Base-by-base conservation (phyloP, 208 protist genomes). In the Acanthamoeba royreba region DNA sequence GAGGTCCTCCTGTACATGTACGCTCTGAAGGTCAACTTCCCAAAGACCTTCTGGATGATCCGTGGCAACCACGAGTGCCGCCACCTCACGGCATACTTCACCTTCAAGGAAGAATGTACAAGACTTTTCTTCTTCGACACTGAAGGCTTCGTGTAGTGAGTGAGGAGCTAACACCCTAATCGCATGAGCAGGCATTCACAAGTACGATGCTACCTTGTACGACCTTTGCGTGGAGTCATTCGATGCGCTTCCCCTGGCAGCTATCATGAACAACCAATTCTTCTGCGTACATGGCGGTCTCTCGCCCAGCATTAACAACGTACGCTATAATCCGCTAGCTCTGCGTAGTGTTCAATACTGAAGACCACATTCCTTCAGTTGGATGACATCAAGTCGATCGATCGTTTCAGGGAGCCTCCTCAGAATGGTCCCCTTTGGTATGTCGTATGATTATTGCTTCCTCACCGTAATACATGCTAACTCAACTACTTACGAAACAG, bases 41-140 rank as follows among this genome's bases (percentile, higher is more conserved):
- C 98, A 9, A 94, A 97, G 17, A 97, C 96, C 0, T 97, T 99
- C 91, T 97, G 98, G 33, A 97, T 99, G 94, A 94, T 99, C 4
- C 97, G 99, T 90, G 99, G 99, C 52, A 99, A 99, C 96, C 99
- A 99, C 94, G 99, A 99, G 95, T 99, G 98, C 88, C 96, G 98
- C n/a, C 98, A 99, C 92, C 95, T 99, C 9, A 99, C 98, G 17
- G 98, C 98, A 28, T 99, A 99, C 95, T 99, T 99, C 94, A 99
- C 99, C 85, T 99, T 99, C 94, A 99, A 99, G 95, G 94, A 96
- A 28, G 98, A 99, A 95, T 98, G 98, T 96, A 92, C n/a, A 89
- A n/a, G 1, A 38, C 63, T 13, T 28, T 92, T 93, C 74, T 93
- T 33, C 33, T 92, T 63, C 74, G 52, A 43, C 40, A 5, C 9